These are phyloP conservation scores for Exidia glandulosa DNA, from an alignment of 768 basidiomycete genomes.

Conservation along the genomic window DNA sequence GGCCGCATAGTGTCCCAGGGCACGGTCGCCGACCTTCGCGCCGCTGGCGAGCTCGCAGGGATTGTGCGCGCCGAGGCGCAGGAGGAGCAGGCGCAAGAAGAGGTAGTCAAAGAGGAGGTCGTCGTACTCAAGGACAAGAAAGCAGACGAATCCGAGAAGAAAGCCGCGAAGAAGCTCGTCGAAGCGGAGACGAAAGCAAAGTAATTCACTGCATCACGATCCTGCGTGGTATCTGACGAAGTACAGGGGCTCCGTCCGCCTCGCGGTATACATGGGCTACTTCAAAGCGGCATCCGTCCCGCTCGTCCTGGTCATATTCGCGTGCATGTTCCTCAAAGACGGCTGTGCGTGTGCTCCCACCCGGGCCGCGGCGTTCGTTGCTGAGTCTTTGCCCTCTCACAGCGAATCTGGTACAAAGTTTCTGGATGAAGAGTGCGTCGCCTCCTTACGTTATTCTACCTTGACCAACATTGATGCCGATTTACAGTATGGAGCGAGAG, in stretches of 20 bases:
- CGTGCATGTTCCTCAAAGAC: not conserved
- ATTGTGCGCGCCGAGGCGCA: not conserved
- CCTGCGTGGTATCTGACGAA: not conserved
- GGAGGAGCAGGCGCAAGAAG: not conserved
- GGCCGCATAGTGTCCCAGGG: not conserved
- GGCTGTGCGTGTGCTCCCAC: not conserved
- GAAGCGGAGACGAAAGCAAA: conserved; percentile 37
- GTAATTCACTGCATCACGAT: not conserved
- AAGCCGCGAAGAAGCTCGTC: conserved; percentile 32
- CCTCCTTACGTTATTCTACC: not conserved
- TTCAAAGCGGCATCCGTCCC: not conserved
- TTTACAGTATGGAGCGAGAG: not conserved
- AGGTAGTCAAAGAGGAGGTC: not conserved
- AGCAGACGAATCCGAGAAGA: not conserved
- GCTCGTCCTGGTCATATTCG: not conserved
- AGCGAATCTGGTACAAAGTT: not conserved
- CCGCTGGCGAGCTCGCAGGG: not conserved
- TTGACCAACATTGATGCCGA: not conserved
- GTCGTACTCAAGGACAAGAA: conserved; percentile 1
- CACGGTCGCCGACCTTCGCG: not conserved
- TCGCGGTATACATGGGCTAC: not conserved
- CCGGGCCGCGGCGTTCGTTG: too few relatives aligned
- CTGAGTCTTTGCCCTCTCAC: too few relatives aligned
- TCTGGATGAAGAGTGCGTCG: not conserved
- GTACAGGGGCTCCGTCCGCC: not conserved